Base-by-base conservation (phyloP, 805 yeast genomes). In the Schwanniomyces yamadae region DNA sequence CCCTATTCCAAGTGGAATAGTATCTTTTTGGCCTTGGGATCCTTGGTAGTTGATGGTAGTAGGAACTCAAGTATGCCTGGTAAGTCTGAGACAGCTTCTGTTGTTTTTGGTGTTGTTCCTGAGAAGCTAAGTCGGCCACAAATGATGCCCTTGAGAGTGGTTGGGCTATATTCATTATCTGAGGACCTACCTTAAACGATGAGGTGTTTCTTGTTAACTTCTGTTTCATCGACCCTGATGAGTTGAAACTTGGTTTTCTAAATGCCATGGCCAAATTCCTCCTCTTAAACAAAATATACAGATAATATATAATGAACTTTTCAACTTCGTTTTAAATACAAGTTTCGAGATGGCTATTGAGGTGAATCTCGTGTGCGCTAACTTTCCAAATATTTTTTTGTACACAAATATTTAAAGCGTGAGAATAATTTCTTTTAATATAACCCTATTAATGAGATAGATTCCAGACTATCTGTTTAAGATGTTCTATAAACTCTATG, bases 21-120 rank as follows among this genome's bases (percentile, higher is more conserved):
- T 76, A 75, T 44, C 80, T 56, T 53, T 74, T 77, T 5, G 83
- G 80, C 39, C 80, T 61, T 3, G 82, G 80, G 33, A 77, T 73
- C 44, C 63, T 64, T 1, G 82, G 80, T 48, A 77, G 73, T 10
- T 59, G 63, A 41, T 73, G 70, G 40, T 55, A 61, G 36, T 55
- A 54, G 22, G 46, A 50, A 34, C 60, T 46, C 12, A 49, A 39
- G 33, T 42, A 34, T 19, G 57, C 44, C 23, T 41, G 49, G n/a
- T n/a, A n/a, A 31, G 46, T 52, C 34, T 48, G 49, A 17, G 25
- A 34, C 18, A 32, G 27, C 10, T 12, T 20, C 16, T 39, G 44
- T 15, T 34, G 33, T 18, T 55, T 43, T 23, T 42, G 50, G 4
- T 42, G 51, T 10, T 49, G 37, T 31, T 46, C 46, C 22, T 51